Conservation (phyloP, 169 alveolate genomes). For the Eimeria sp. region DNA sequence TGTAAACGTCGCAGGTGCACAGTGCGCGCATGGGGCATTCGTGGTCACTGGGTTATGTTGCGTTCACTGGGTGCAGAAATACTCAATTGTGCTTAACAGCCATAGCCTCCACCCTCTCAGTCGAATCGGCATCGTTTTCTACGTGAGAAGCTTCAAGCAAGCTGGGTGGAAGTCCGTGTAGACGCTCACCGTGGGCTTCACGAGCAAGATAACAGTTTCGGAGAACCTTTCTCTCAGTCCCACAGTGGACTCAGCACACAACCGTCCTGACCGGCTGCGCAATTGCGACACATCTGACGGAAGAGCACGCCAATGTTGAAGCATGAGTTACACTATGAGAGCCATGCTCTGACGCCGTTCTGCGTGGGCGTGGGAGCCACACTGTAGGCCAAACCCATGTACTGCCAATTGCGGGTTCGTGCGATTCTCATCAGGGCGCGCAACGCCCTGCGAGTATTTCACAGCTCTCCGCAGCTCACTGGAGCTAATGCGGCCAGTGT, state of each 20-base stretch:
- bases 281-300: background rate
- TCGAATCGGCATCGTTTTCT: background rate
- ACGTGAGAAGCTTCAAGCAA: background rate
- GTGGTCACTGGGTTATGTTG: background rate
- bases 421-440: no score
- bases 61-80: slow-evolving; percentile 1
- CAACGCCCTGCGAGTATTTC: no score
- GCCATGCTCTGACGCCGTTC: background rate
- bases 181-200: background rate
- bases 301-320: background rate
- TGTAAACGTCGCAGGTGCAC: background rate
- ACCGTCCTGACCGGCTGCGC: background rate
- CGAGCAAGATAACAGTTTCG: background rate
- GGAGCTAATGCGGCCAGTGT: no score
- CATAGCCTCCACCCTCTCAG: background rate
- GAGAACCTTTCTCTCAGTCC: background rate
- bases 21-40: background rate
- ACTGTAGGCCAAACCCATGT: background rate
- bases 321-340: background rate
- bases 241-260: background rate
- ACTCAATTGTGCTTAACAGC: background rate
- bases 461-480: no score
- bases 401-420: no score
- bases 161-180: background rate
- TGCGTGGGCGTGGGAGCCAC: background rate